These are phyloP conservation scores for Lactuca sativa DNA, from an alignment of 129 eudicot species.

Conservation along the genomic window DNA sequence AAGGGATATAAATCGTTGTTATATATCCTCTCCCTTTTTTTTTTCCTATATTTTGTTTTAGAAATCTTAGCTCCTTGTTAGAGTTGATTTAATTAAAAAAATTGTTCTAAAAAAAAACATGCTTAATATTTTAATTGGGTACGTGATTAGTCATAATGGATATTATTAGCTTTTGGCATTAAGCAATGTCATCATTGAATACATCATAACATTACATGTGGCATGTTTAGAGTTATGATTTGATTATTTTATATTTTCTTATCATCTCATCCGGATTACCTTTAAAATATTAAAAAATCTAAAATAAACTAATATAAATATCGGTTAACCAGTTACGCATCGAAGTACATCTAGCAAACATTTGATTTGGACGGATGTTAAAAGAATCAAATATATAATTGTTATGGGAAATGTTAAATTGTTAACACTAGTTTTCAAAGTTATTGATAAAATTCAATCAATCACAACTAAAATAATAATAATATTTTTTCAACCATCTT, in stretches of 20 bases:
- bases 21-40: too few species aligned
- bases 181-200: conserved; percentile 7
- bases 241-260: not conserved
- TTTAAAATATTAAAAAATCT: too few species aligned
- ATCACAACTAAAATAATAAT: not conserved
- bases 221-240: not conserved
- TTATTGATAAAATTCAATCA: not conserved
- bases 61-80: too few species aligned
- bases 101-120: not conserved
- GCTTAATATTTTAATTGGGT: not conserved
- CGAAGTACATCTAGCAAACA: not conserved
- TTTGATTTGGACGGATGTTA: not conserved
- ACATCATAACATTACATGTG: conserved; percentile 13
- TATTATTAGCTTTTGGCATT: conserved; percentile 13
- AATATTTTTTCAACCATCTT: not conserved
- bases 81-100: too few species aligned
- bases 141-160: conserved; percentile 11
- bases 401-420: not conserved
- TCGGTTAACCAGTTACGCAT: not conserved
- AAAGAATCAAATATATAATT: too few species aligned
- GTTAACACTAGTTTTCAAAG: not conserved
- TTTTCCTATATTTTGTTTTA: too few species aligned
- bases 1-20: too few species aligned
- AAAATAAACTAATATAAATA: too few species aligned
- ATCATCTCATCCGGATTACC: not conserved